Evolutionary conservation across 1,139 yeast species (phyloP), one percentile per base, ranked within the genome.

Genomic region (Debaryomyces sp.): DNA sequence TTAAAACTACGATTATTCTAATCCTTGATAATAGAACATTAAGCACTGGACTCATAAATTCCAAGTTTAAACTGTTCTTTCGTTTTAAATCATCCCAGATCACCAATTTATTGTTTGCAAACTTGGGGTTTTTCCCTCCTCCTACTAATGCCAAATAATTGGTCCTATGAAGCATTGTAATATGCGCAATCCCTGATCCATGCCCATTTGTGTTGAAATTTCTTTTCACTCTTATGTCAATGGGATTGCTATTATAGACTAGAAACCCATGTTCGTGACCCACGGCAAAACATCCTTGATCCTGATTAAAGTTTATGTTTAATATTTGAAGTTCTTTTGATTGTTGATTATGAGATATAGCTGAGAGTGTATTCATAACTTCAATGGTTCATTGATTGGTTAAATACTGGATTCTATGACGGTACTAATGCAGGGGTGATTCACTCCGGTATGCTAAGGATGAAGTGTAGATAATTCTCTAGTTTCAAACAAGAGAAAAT

Each of bases 41-140:
- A 46, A 87, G 67, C 2, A 92, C 85, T 0, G 94, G 89, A 41
- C 85, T 80, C 71, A 80, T 77, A 61, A 91, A 90, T 63, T 88
- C 95, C 50, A 92, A 69, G 29, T 81, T 78, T 23, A 89, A 73
- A n/a, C 92, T 87, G 40, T 84, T 85, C 57, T 85, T 85, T 46
- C 87, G 79, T 65, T 89, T 88, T 53, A 89, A 67, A 63, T 92
- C 98, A 67, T 92, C 97, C 97, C 97, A 92, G 13, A 92, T 85
- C 30, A 90, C 78, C 43, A 87, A 75, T 62, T 87, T 87, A 66
- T 89, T 89, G 56, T 81, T 77, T 2, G 96, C 88, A 60, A 83
- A 88, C 56, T 82, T 77, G 32, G 97, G 97, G 51, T 79, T 77
- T 52, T 79, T 76, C 0, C 97, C 97, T 9, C 97, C 96, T 0